Evolutionary conservation across 2,329 filamentous ascomycete genomes (phyloP).

Genomic region (Macrophomina phaseolina): DNA sequence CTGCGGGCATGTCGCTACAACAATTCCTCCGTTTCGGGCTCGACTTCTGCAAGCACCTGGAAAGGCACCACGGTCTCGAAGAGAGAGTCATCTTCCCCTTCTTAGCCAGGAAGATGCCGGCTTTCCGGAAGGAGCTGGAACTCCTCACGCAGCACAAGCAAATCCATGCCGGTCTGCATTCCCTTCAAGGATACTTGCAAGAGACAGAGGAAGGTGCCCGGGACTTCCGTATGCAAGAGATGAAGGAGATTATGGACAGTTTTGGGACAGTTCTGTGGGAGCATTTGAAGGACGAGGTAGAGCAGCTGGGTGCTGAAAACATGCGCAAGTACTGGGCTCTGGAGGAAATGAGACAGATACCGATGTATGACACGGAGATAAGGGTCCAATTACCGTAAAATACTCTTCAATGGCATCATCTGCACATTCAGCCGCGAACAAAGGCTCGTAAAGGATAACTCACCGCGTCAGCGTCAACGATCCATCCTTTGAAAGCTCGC

Average conservation of each 20-base stretch:
- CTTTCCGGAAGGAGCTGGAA: slow-evolving; percentile 69
- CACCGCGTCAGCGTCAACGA: too few species aligned
- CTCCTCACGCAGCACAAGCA: slow-evolving; percentile 75
- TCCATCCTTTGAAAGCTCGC: too few species aligned
- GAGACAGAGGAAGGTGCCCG: slow-evolving; percentile 67
- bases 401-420: too few species aligned
- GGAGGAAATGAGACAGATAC: slow-evolving; percentile 74
- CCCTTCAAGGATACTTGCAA: slow-evolving; percentile 69
- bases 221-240: slow-evolving; percentile 58
- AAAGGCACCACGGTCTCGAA: slow-evolving; percentile 80
- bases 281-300: slow-evolving; percentile 86
- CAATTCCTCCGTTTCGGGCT: slow-evolving; percentile 72
- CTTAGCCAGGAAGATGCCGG: slow-evolving; percentile 77
- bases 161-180: slow-evolving; percentile 78
- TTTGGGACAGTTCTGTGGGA: slow-evolving; percentile 81
- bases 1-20: slow-evolving; percentile 67
- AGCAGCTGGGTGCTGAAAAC: slow-evolving; percentile 78
- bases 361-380: slow-evolving; percentile 57
- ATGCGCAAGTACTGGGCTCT: slow-evolving; percentile 83
- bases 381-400: too few species aligned
- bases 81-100: slow-evolving; percentile 81
- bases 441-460: too few species aligned
- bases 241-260: slow-evolving; percentile 74
- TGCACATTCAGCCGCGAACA: too few species aligned
- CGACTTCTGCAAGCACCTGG: slow-evolving; percentile 72